Percentiles rank a stretch among this genome's conserved stretches.
These are phyloP conservation scores for Carex parvula DNA, from an alignment of 176 grass and related monocot genomes.

Conservation along the genomic window DNA sequence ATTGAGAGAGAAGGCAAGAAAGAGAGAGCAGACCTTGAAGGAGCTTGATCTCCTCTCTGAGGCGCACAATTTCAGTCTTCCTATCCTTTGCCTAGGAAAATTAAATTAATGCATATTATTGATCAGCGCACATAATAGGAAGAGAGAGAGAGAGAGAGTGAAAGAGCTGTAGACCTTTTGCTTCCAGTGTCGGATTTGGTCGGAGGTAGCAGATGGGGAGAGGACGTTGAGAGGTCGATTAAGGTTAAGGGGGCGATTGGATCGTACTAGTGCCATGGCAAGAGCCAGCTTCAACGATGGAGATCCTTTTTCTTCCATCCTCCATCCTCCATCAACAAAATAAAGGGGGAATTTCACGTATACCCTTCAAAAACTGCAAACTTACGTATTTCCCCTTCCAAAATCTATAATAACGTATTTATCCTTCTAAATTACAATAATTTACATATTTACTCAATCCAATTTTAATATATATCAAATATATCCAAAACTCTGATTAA, in stretches of 20 bases:
- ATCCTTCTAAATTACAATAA: too few relatives aligned
- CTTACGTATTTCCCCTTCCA: too few relatives aligned
- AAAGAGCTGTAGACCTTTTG: constrained; percentile 38
- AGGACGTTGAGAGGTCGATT: not conserved
- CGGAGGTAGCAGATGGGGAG: constrained; percentile 29
- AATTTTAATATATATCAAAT: too few relatives aligned
- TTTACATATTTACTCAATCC: too few relatives aligned
- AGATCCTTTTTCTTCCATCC: not conserved
- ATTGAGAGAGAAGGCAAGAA: not conserved
- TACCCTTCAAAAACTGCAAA: too few relatives aligned
- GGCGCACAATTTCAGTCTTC: constrained; percentile 71
- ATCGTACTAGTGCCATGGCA: constrained; percentile 66
- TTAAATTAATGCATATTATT: too few relatives aligned
- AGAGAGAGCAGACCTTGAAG: constrained; percentile 38
- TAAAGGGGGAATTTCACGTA: too few relatives aligned
- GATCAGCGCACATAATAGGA: too few relatives aligned
- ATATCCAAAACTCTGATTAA: too few relatives aligned
- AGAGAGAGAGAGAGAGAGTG: too few relatives aligned
- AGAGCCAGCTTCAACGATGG: constrained; percentile 70
- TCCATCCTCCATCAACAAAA: too few relatives aligned
- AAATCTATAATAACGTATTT: too few relatives aligned
- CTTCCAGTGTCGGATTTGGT: constrained; percentile 66
- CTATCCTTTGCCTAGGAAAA: constrained; percentile 78
- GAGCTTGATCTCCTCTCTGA: constrained; percentile 84
- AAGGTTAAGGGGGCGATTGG: constrained; percentile 28